A percentile compares a stretch with the other conserved stretches of the same genome.
Evolutionary conservation across 257 asterid species (phyloP).

Genomic region (Solanum sejunctum): DNA sequence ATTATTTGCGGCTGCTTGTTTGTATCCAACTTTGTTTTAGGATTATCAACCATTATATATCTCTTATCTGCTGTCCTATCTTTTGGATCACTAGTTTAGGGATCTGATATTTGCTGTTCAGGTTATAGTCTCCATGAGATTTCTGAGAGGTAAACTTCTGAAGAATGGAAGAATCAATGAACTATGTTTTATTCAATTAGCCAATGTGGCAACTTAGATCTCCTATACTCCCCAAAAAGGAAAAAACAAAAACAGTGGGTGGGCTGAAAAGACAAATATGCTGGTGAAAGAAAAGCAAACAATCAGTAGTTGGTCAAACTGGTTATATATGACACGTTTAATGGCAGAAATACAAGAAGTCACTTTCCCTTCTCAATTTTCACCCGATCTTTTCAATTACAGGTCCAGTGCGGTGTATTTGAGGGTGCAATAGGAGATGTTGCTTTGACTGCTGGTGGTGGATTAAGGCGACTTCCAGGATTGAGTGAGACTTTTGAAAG

Average conservation of each 20-base stretch:
- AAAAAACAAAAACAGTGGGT: neutral
- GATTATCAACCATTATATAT: neutral
- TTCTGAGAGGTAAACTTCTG: neutral
- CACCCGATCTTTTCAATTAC: constrained; percentile 6
- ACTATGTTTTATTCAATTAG: neutral
- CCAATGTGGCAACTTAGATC: neutral
- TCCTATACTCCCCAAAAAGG: neutral
- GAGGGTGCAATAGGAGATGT: constrained; percentile 88
- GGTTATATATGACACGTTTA: neutral
- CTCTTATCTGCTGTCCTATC: neutral
- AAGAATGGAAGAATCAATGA: neutral
- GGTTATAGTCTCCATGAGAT: neutral
- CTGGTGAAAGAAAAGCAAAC: neutral
- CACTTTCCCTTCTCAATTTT: neutral
- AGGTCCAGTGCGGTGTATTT: constrained; percentile 91
- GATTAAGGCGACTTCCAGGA: constrained; percentile 86
- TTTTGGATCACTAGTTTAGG: neutral
- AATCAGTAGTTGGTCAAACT: neutral
- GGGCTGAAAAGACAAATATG: neutral
- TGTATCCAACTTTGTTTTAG: neutral
- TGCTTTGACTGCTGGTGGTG: constrained; percentile 84
- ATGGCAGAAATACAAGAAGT: neutral
- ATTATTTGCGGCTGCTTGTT: neutral
- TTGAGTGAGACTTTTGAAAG: constrained; percentile 56
- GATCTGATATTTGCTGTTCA: neutral